Evolutionary conservation across 106 monocot genomes (phyloP).

Genomic region (Apostasia ramifera): DNA sequence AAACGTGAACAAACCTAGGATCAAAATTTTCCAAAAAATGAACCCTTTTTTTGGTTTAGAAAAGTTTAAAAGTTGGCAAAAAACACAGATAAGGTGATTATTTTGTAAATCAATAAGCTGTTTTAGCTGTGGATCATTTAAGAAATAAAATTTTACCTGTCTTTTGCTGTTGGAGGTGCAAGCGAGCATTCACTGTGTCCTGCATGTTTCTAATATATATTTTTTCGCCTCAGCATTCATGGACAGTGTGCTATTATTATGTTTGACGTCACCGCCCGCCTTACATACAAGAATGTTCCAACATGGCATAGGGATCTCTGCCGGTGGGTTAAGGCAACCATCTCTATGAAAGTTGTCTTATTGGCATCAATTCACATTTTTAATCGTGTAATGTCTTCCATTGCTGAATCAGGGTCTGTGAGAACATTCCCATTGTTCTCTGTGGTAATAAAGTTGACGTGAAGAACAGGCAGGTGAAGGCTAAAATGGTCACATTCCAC

Average conservation of each 20-base stretch:
- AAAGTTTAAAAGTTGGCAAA: not conserved
- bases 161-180: no score
- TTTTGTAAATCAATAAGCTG: not conserved
- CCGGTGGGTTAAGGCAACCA: constrained; percentile 11
- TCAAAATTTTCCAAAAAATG: no score
- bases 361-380: not conserved
- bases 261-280: constrained; percentile 63
- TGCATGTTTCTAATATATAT: no score
- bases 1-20: no score
- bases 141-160: no score
- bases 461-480: constrained; percentile 43
- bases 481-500: constrained; percentile 35
- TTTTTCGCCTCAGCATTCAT: constrained; percentile 38
- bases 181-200: no score
- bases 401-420: constrained; percentile 17
- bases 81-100: not conserved
- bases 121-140: no score
- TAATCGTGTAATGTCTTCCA: not conserved
- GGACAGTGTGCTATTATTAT: constrained; percentile 69
- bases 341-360: no score
- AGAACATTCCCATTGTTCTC: constrained; percentile 39
- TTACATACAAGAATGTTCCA: constrained; percentile 65
- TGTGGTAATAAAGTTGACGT: constrained; percentile 47
- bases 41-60: no score
- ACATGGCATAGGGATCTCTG: constrained; percentile 58